Evolutionary conservation across 2,329 filamentous ascomycete species (phyloP).

Genomic region (Fusarium austroafricanum): DNA sequence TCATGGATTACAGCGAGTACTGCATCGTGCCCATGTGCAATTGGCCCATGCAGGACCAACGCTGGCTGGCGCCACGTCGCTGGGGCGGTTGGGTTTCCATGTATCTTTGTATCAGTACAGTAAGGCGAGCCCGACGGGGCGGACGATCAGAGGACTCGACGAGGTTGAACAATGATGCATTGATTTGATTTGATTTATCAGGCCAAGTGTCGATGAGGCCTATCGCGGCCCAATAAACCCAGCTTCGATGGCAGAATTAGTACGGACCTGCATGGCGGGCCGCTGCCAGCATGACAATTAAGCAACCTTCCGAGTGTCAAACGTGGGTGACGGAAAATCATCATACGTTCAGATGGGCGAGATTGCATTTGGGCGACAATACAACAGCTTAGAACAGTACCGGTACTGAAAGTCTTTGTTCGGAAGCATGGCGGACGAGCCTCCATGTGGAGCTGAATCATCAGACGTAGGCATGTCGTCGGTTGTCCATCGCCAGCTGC

Average conservation of each 20-base stretch:
- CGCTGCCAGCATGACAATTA: slow-evolving; percentile 37
- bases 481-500: slow-evolving; percentile 23
- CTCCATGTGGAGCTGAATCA: neutral
- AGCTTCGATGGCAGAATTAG: slow-evolving; percentile 22
- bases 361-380: neutral
- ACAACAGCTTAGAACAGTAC: neutral
- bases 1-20: slow-evolving; percentile 35
- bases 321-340: slow-evolving; percentile 15
- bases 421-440: slow-evolving; percentile 3
- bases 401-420: neutral
- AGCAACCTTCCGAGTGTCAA: slow-evolving; percentile 19
- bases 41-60: slow-evolving; percentile 45
- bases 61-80: slow-evolving; percentile 48
- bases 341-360: slow-evolving; percentile 13
- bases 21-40: slow-evolving; percentile 47
- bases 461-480: slow-evolving; percentile 11
- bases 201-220: slow-evolving; percentile 36
- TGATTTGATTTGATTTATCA: slow-evolving; percentile 23
- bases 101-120: slow-evolving; percentile 19
- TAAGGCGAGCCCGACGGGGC: slow-evolving; percentile 41
- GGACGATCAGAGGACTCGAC: slow-evolving; percentile 24
- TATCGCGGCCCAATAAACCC: slow-evolving; percentile 47
- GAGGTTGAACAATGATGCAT: slow-evolving; percentile 36
- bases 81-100: slow-evolving; percentile 48
- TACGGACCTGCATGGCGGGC: slow-evolving; percentile 42